phyloP scores from a whole-genome alignment of 164 flowering plant species.

The Liquidambar formosana region DNA sequence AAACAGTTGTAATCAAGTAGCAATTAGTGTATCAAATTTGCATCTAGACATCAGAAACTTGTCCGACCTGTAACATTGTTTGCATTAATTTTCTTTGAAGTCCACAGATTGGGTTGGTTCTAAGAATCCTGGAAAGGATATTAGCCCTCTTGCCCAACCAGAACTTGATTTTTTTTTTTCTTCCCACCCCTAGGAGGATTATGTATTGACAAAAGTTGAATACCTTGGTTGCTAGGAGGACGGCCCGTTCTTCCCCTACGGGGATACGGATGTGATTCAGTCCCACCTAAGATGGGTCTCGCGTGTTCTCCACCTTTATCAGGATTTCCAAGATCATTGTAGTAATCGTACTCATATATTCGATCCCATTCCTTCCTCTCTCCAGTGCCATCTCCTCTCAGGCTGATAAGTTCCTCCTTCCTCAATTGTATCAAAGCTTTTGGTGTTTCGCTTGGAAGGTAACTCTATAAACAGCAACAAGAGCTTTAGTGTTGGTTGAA shows the following conservation, averaged over 20 bases:
- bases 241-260: conserved; percentile 31
- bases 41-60: background rate
- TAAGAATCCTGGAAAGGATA: no score
- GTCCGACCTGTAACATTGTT: no score
- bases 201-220: background rate
- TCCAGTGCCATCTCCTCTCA: conserved; percentile 33
- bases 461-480: conserved; percentile 16
- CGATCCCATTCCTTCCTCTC: conserved; percentile 37
- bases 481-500: background rate
- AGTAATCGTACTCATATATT: conserved; percentile 34
- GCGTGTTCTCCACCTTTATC: conserved; percentile 14
- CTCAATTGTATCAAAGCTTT: conserved; percentile 18
- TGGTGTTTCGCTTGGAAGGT: conserved; percentile 35
- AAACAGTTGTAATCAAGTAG: background rate
- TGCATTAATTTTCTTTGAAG: no score
- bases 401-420: conserved; percentile 16
- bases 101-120: no score
- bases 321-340: conserved; percentile 33
- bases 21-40: background rate
- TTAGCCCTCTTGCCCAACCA: no score
- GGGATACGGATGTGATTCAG: conserved; percentile 29
- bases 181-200: background rate
- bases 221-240: conserved; percentile 14
- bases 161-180: no score
- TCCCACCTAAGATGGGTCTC: conserved; percentile 33